phyloP scores from a whole-genome alignment of 1,139 yeast genomes.

The Suhomyces kunorum region DNA sequence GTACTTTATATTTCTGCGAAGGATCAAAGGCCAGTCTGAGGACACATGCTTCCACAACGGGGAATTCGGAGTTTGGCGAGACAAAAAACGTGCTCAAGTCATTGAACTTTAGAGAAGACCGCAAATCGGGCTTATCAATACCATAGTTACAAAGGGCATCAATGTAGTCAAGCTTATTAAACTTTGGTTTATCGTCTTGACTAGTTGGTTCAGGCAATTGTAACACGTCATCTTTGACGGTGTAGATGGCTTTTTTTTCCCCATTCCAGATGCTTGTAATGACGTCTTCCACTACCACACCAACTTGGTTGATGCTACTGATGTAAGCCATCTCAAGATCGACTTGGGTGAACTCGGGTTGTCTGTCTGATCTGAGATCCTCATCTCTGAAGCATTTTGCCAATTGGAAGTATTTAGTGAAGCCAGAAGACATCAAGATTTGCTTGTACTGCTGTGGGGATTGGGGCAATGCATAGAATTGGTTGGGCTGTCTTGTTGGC shows the following conservation, averaged over 20 bases:
- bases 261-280: conserved; percentile 58
- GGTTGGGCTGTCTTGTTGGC: conserved; percentile 68
- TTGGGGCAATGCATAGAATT: conserved; percentile 90
- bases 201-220: neutral
- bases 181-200: conserved; percentile 18
- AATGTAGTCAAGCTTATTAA: conserved; percentile 56
- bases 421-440: conserved; percentile 90
- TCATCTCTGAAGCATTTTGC: conserved; percentile 97
- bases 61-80: conserved; percentile 42
- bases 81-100: conserved; percentile 46
- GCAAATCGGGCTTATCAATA: conserved; percentile 90
- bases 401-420: conserved; percentile 80
- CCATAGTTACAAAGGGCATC: conserved; percentile 79
- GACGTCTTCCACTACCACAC: conserved; percentile 59
- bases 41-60: conserved; percentile 73
- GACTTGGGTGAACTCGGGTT: conserved; percentile 95
- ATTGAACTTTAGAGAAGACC: conserved; percentile 57
- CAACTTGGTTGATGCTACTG: conserved; percentile 63
- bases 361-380: conserved; percentile 91
- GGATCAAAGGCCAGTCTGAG: conserved; percentile 51
- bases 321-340: conserved; percentile 94
- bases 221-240: conserved; percentile 21
- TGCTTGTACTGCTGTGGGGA: conserved; percentile 98
- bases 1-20: conserved; percentile 28
- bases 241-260: conserved; percentile 41